Evolutionary conservation across 164 flowering plant species (phyloP), one percentile per base, ranked within the genome.

Genomic region (Chimonanthus praecox): DNA sequence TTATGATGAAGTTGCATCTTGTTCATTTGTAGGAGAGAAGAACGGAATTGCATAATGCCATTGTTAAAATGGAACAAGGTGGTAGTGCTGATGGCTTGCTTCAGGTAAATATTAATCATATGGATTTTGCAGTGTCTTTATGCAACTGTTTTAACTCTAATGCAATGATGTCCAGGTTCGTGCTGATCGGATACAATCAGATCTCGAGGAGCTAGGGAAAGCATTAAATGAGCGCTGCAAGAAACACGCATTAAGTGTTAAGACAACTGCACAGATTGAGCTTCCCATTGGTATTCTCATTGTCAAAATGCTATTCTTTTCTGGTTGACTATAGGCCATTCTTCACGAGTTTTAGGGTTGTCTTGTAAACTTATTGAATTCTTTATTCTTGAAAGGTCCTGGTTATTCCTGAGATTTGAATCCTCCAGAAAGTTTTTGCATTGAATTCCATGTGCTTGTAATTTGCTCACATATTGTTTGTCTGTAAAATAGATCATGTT

Each of bases 181-280:
- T 76, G 95, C 88, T 75, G 90, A 89, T 78, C 83, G 76, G 21
- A 88, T 94, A 72, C 97, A 92, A 70, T 83, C 88, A 20, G 91
- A 85, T 69, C 87, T 94, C 69, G 99, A 94, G 77, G 93, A 87
- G 73, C 83, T 92, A 49, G 87, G 90, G 74, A 92, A 89, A 86
- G 60, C 79, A 77, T 74, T 94, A 68, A 94, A 88, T 84, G 97
- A 92, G 33, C 97, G 97, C 43, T 94, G 95, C 90, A 94, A 94
- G 83, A 89, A 82, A 63, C 91, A 92, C 81, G 99, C 96, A 67
- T 83, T 94, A 71, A 91, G 86, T 67, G 83, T 80, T 20, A 94
- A 91, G 77, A 94, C 99, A 71, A 86, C 86, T 70, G 78, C 91
- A 54, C 80, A 92, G 64, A 81, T 86, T 47, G 99, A 92, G 86